These are phyloP conservation scores for Fusarium brachygibbosum DNA, from an alignment of 2,329 filamentous ascomycete species.

Conservation along the genomic window DNA sequence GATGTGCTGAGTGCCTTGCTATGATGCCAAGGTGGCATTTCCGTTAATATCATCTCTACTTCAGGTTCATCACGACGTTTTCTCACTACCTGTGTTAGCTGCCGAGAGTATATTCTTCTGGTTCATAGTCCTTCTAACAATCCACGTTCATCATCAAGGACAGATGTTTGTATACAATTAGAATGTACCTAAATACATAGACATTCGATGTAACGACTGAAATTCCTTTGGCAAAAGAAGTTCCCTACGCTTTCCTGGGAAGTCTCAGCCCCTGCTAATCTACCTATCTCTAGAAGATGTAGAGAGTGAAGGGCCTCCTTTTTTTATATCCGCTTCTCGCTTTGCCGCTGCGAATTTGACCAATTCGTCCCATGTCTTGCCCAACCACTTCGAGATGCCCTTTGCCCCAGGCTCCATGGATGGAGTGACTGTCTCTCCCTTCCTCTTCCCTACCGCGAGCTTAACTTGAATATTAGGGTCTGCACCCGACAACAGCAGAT, in stretches of 20 bases:
- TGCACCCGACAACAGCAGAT: background rate
- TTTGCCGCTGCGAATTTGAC: background rate
- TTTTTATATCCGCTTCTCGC: rapidly evolving
- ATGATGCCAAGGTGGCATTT: background rate
- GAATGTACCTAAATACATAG: too few species aligned
- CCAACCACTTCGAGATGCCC: background rate
- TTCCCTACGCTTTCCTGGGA: too few species aligned
- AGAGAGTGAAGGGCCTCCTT: rapidly evolving
- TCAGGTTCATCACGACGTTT: too few species aligned
- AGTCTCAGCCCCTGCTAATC: too few species aligned
- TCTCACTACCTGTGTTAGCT: too few species aligned
- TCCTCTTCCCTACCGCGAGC: rapidly evolving
- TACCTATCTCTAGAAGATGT: background rate
- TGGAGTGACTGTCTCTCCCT: rapidly evolving
- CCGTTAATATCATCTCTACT: too few species aligned
- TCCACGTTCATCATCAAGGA: too few species aligned
- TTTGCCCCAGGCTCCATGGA: background rate
- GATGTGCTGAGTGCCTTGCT: background rate
- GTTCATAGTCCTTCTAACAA: too few species aligned
- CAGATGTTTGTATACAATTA: too few species aligned
- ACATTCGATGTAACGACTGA: too few species aligned
- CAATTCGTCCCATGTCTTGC: background rate
- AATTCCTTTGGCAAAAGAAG: too few species aligned
- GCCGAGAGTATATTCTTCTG: too few species aligned
- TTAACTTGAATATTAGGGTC: background rate